Evolutionary conservation across 805 yeast genomes (phyloP), one percentile per base, ranked within the genome.

Genomic region (Lipomyces chichibuensis): DNA sequence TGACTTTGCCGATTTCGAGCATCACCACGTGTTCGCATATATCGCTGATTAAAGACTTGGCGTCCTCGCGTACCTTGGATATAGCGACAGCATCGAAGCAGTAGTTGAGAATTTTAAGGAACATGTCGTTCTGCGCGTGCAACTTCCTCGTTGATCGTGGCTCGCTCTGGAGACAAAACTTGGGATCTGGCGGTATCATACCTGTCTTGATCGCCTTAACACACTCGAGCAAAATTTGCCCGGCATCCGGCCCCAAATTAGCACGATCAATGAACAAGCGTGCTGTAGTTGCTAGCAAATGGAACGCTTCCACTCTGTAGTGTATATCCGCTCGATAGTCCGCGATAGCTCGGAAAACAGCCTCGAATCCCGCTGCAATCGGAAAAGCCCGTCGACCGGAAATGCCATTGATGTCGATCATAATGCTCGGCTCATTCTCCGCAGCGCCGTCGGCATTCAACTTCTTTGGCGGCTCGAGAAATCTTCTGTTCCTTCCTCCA

Each of bases 401-500:
- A 59, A 92, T 77, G 1, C 97, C 97, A 69, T 90, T 88, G 52
- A 94, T 84, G 57, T 82, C 82, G 76, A 94, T 86, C 61, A 86
- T 76, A 0, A 94, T 92, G 20, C 85, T 81, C 8, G 91, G 80
- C 68, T 90, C 90, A 72, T 89, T 91, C 65, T 88, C 88, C 20
- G 69, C 68, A 25, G 81, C 13, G 77, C 76, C 0, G 85, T 81
- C 66, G 83, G 84, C 0, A 85, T 78, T 58, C 71, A 95, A 80
- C 65, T 90, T 88, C 55, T 84, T 80, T 52, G 93, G 92, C 1
- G 96, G 89, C 65, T 86, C 87, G 73, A 95, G 83, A 75, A 92
- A 91, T 62, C 89, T 87, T 72, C 97, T 87, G 74, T 95, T 95
- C 75, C 99, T 85, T 1, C 99, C 99, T 51, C 99, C 99, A 20